Conservation (phyloP, 805 yeast species). For the Candida taoyuanica region DNA sequence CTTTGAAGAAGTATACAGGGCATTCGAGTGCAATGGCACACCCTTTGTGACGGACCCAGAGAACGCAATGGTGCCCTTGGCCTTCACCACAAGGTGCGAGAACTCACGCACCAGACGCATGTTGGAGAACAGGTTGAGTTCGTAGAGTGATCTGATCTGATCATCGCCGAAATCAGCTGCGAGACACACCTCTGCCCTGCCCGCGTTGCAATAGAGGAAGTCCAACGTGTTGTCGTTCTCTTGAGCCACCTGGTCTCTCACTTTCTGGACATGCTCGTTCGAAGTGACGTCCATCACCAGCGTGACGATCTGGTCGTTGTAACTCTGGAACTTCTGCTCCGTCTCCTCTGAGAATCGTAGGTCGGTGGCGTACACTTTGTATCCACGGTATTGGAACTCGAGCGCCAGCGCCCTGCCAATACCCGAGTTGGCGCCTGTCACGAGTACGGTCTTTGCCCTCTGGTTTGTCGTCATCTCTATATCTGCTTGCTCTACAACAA, state of each 20-base stretch:
- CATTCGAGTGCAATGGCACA: slow-evolving; percentile 35
- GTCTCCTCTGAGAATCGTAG: slow-evolving; percentile 28
- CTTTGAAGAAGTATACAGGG: slow-evolving; percentile 36
- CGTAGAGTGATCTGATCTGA: slow-evolving; percentile 20
- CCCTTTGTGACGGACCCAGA: slow-evolving; percentile 36
- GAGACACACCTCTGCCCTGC: slow-evolving; percentile 27
- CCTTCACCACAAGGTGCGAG: slow-evolving; percentile 30
- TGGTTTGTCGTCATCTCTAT: too few species aligned
- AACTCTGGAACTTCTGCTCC: slow-evolving; percentile 18
- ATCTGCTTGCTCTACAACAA: too few species aligned
- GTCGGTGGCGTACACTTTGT: slow-evolving; percentile 35
- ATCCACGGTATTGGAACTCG: slow-evolving; percentile 41
- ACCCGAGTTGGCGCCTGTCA: slow-evolving; percentile 60
- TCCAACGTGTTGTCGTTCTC: slow-evolving; percentile 32
- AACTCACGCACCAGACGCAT: slow-evolving; percentile 36
- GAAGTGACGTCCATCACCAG: slow-evolving; percentile 33
- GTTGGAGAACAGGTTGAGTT: slow-evolving; percentile 38
- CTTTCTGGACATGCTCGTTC: slow-evolving; percentile 25
- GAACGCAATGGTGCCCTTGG: slow-evolving; percentile 37
- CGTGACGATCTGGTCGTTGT: slow-evolving; percentile 4
- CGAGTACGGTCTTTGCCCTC: slow-evolving; percentile 42
- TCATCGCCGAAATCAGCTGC: slow-evolving; percentile 33
- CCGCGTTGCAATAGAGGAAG: slow-evolving; percentile 41
- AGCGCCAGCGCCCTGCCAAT: slow-evolving; percentile 47
- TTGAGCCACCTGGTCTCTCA: slow-evolving; percentile 23